Evolutionary conservation across 2,329 filamentous ascomycete genomes (phyloP).

Genomic region (Aureobasidium sp.): DNA sequence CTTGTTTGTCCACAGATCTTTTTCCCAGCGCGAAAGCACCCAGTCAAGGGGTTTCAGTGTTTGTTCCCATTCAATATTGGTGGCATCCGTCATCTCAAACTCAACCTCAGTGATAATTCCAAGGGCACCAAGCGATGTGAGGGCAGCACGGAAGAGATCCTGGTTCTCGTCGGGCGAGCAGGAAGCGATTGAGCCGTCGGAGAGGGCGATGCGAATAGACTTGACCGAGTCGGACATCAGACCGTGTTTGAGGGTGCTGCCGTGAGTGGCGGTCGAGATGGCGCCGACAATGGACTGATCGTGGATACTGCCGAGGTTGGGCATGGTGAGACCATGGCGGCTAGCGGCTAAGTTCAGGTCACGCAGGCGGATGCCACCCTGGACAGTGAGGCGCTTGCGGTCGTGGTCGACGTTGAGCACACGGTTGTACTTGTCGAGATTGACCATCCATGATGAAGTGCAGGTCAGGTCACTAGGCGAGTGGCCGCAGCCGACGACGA

Average conservation of each 20-base stretch:
- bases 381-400: slow-evolving; percentile 63
- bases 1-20: slow-evolving; percentile 69
- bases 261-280: slow-evolving; percentile 89
- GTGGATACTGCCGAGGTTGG: slow-evolving; percentile 91
- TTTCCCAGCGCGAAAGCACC: slow-evolving; percentile 65
- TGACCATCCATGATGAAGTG: slow-evolving; percentile 89
- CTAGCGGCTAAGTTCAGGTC: slow-evolving; percentile 68
- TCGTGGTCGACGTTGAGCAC: slow-evolving; percentile 63
- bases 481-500: slow-evolving; percentile 84
- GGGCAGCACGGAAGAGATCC: slow-evolving; percentile 79
- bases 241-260: slow-evolving; percentile 76
- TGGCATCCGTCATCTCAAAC: slow-evolving; percentile 70
- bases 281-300: slow-evolving; percentile 88
- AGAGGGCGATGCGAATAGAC: slow-evolving; percentile 70
- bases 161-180: slow-evolving; percentile 63
- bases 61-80: slow-evolving; percentile 83
- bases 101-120: slow-evolving; percentile 89
- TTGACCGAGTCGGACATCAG: slow-evolving; percentile 73
- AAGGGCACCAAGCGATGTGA: slow-evolving; percentile 80
- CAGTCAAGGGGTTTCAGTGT: slow-evolving; percentile 62
- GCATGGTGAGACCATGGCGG: slow-evolving; percentile 71
- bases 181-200: slow-evolving; percentile 65
- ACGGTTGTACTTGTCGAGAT: slow-evolving; percentile 74
- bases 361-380: slow-evolving; percentile 82
- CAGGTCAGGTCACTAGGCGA: slow-evolving; percentile 89